Conservation (phyloP, 495 filamentous ascomycete species). For the Penicillium verhagenii region DNA sequence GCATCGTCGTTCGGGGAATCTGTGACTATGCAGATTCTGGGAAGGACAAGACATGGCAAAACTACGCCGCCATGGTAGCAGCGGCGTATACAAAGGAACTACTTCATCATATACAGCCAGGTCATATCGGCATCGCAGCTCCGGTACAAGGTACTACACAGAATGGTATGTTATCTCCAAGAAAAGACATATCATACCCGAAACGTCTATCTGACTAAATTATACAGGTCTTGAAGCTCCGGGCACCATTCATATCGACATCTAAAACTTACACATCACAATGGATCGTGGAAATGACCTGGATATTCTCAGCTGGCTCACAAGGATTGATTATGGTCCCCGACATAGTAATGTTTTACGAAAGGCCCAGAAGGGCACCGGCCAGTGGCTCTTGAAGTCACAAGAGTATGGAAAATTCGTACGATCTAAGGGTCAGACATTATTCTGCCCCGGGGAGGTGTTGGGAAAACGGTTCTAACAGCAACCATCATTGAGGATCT, state of each 20-base stretch:
- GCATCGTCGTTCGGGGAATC: conserved; percentile 18
- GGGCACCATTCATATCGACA: not conserved
- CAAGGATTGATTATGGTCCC: not conserved
- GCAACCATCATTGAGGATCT: not conserved
- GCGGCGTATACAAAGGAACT: conserved; percentile 9
- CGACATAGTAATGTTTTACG: not conserved
- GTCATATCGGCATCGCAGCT: not conserved
- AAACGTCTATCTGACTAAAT: not conserved
- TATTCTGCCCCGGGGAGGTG: not conserved
- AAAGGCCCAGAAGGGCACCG: not conserved
- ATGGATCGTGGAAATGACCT: not conserved
- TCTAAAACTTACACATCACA: not conserved
- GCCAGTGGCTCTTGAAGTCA: not conserved
- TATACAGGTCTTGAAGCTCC: not conserved
- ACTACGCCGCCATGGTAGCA: conserved; percentile 24
- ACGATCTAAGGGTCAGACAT: not conserved
- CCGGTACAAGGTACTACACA: not conserved
- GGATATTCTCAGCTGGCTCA: not conserved
- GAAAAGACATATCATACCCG: not conserved
- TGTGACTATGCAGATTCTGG: conserved; percentile 29
- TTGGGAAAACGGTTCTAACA: not conserved
- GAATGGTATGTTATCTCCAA: not conserved
- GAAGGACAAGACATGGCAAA: conserved; percentile 28
- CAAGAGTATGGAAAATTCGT: not conserved
- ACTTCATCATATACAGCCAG: not conserved